Conservation (phyloP, 2,329 filamentous ascomycete genomes). For the Apiospora phragmitis region DNA sequence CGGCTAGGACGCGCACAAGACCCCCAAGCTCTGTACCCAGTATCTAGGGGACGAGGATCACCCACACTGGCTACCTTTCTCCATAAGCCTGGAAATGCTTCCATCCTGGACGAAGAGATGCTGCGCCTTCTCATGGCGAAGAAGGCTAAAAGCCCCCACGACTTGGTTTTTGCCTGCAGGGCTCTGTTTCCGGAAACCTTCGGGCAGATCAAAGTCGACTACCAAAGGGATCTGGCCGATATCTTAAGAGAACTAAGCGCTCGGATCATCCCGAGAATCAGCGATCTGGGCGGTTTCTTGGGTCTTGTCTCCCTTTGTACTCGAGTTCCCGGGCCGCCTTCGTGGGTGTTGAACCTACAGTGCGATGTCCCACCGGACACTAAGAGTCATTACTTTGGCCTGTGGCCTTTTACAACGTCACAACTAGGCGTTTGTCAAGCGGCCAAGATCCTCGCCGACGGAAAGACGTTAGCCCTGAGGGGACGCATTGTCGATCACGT, state of each 20-base stretch:
- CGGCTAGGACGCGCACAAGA: not conserved
- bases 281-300: not conserved
- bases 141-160: not conserved
- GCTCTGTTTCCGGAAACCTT: not conserved
- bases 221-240: not conserved
- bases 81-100: not conserved
- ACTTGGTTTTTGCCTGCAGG: not conserved
- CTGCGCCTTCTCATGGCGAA: not conserved
- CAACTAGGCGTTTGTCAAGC: too few species aligned
- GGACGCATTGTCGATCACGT: not conserved
- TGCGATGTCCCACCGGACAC: not conserved
- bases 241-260: not conserved
- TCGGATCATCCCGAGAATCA: not conserved
- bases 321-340: not conserved
- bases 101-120: not conserved
- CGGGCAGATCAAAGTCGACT: not conserved
- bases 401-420: not conserved
- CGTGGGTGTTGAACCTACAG: not conserved
- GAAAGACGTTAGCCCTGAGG: not conserved
- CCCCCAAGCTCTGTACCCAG: not conserved
- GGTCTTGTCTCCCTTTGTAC: not conserved
- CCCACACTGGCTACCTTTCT: not conserved
- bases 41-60: not conserved
- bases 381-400: not conserved
- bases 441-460: not conserved